Evolutionary conservation across 208 protist genomes (phyloP), one percentile per base, ranked within the genome.

Genomic region (Crithidia fasciculata): DNA sequence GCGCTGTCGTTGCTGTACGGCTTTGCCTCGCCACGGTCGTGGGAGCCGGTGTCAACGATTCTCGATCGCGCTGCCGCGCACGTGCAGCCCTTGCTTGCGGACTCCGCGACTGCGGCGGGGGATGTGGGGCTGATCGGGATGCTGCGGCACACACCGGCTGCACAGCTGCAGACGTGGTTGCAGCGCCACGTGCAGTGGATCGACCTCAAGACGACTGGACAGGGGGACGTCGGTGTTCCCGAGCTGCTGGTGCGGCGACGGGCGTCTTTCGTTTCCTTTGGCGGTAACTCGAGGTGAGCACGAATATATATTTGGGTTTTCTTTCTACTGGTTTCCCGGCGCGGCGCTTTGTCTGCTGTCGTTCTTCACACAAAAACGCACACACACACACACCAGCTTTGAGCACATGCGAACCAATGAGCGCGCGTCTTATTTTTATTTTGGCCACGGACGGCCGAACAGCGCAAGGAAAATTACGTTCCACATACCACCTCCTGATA

Each of bases 1-100:
- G 53, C 16, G 16, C 53, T 92, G 8, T 65, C 64, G 12, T 61
- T 83, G 37, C 77, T 95, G 10, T 61, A 85, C 50, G 60, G 44
- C 54, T 77, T 67, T 50, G 55, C 73, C 19, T 60, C 75, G 2
- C 49, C 86, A 12, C 66, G 67, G 6, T 28, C 39, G 41, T 82
- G 53, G 53, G 64, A 69, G 61, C 70, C 78, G n/a, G 57, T 89
- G 39, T 3, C 28, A 28, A 56, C 2, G 47, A 44, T 87, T 16
- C 28, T 90, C 19, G 76, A 66, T 8, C 50, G 68, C 8, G 72
- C 74, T 5, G 58, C 65, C 2, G 39, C 39, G 28, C 67, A 75
- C 63, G 66, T 76, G 49, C 47, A 52, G 39, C 45, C 55, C 43
- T 64, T 80, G 36, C 77, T 72, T 15, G 12, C 13, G 3, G 16